Base-by-base conservation (phyloP, 352 stramenopile genomes). In the Globisporangium solare region DNA sequence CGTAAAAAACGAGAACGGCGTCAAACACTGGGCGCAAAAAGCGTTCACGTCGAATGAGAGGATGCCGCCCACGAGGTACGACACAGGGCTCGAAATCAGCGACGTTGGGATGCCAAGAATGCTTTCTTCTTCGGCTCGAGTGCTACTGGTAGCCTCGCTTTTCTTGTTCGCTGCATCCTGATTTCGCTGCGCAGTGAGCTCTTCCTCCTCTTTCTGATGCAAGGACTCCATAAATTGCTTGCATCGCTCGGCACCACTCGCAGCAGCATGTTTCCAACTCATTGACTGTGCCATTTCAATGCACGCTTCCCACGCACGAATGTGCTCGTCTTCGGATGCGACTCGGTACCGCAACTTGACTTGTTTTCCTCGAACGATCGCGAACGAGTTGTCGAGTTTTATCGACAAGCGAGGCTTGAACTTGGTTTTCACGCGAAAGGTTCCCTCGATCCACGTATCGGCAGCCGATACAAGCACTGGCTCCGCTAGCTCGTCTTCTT, bases 1-100 rank as follows among this genome's bases (percentile, higher is more conserved):
- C 58, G 77, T 86, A 63, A 92, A 92, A 56, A 88, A 88, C 10
- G 79, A 83, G 50, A 92, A 90, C 22, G 68, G 69, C 2, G 65
- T 60, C 37, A 88, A 54, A 35, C 82, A 92, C 51, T 87, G 77
- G 7, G 73, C 64, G 37, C 79, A 89, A 0, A 67, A 60, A 45
- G 53, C 71, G 15, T 31, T 41, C 35, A 52, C 17, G n/a, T 62
- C 65, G 0, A 56, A 63, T n/a, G 71, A 70, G 12, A 91, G 47
- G 15, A 92, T 64, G 20, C 77, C 76, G 14, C 70, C 68, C 13
- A 87, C 76, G 18, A 88, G 52, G 17, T 84, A 87, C n/a, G 77
- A 90, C 24, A 90, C 79, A 10, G 79, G 75, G 0, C 81, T 86
- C 17, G 67, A 56, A 27, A 90, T 79, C 13, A 88, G 61, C 18